A percentile compares a stretch with the other conserved stretches of the same genome.
Conservation (phyloP, 192 early-diverging fungal species). For the Podila horticola region DNA sequence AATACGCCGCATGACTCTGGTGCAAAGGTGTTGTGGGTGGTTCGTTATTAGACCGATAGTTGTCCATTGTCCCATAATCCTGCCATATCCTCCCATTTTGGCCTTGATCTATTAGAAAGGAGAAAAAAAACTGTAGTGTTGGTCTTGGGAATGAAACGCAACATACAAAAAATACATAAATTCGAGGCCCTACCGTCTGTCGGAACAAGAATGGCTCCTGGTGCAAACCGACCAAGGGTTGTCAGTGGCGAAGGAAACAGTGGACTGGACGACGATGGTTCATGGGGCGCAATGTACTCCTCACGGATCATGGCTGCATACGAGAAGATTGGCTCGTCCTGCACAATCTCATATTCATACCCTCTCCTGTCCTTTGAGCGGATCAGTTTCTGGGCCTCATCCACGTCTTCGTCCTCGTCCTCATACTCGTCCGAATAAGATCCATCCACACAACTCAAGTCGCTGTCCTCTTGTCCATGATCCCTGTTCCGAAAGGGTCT, state of each 20-base stretch:
- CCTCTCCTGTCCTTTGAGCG: not conserved
- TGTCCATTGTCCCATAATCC: constrained; percentile 29
- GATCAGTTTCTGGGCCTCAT: not conserved
- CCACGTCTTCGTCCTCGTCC: not conserved
- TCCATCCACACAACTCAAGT: not conserved
- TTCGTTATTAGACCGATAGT: not conserved
- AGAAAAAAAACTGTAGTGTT: not conserved
- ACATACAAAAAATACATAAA: too few species aligned
- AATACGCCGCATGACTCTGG: constrained; percentile 50
- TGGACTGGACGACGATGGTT: constrained; percentile 47
- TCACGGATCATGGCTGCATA: constrained; percentile 23
- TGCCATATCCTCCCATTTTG: constrained; percentile 36
- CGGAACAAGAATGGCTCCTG: constrained; percentile 7
- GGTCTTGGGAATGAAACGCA: too few species aligned
- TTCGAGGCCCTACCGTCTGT: constrained; percentile 11
- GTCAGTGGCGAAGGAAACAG: constrained; percentile 47
- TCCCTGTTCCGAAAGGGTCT: not conserved
- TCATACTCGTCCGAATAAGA: constrained; percentile 6
- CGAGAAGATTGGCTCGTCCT: constrained; percentile 17
- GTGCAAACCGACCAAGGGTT: constrained; percentile 30
- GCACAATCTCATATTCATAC: constrained; percentile 38
- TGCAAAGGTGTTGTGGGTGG: constrained; percentile 5
- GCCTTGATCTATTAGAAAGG: not conserved
- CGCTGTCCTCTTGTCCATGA: not conserved
- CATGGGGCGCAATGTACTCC: constrained; percentile 41